A percentile compares a stretch with the other conserved stretches of the same genome.
phyloP scores from a whole-genome alignment of 441 rosid species.

The Codiaeum variegatum region DNA sequence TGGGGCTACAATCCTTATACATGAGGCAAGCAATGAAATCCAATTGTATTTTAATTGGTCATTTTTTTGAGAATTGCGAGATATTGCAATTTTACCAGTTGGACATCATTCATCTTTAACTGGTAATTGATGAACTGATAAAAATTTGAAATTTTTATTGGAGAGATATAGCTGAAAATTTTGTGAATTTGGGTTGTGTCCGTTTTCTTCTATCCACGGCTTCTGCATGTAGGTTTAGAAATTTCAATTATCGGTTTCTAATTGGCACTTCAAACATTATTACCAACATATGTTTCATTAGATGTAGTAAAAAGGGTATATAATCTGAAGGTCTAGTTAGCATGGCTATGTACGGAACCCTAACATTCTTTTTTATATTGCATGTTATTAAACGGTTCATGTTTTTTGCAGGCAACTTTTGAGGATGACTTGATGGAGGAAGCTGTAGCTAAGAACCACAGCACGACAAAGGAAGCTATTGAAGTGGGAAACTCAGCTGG shows the following conservation, averaged over 20 bases:
- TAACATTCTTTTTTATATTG: background rate
- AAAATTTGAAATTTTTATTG: background rate
- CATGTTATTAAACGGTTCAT: background rate
- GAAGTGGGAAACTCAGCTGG: constrained; percentile 63
- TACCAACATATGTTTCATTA: no score
- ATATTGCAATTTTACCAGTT: background rate
- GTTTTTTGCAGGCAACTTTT: constrained; percentile 69
- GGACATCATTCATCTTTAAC: background rate
- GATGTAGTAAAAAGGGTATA: background rate
- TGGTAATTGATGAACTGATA: background rate
- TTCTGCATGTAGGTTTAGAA: background rate
- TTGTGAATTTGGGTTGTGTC: background rate
- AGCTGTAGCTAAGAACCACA: constrained; percentile 84
- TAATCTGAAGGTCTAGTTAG: background rate
- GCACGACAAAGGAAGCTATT: constrained; percentile 93
- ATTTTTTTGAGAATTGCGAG: background rate
- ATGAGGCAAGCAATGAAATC: constrained; percentile 56
- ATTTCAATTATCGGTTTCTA: no score
- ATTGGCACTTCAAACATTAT: no score
- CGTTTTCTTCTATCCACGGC: background rate
- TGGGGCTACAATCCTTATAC: constrained; percentile 85
- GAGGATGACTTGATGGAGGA: constrained; percentile 87
- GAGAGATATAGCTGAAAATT: background rate
- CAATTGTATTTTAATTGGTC: background rate
- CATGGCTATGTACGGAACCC: background rate